Base-by-base conservation (phyloP, 2,329 filamentous ascomycete genomes). In the Colletotrichum endophyticum region DNA sequence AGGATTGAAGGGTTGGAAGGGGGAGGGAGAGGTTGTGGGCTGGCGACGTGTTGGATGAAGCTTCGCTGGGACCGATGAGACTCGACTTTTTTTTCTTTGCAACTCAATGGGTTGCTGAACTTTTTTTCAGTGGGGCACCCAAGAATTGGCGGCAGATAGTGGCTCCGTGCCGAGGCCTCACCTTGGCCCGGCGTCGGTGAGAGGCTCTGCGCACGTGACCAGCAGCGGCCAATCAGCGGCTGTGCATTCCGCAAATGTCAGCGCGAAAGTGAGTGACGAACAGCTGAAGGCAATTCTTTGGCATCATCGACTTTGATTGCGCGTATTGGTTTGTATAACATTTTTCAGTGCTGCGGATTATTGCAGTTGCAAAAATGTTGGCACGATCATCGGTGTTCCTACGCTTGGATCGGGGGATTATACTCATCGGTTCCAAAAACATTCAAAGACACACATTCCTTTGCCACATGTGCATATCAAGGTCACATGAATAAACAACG, bases 201-300 rank as follows among this genome's bases (percentile, higher is more conserved):
- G 5, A 8, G 2, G 0, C 4, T 3, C 0, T 0, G 4, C 4
- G 22, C 73, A 76, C 73, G 73, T 76, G 71, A 67, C 22, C 3
- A 0, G 0, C 0, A 0, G 5, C 6, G 6, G 12, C 74, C 70
- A 76, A 76, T 76, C 64, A 74, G 7, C 22, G 22, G 6, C 15
- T 25, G 9, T 34, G 19, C 22, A 53, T 76, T 69, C 28, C 22
- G 44, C 49, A 69, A 74, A 76, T 76, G 74, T 76, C 74, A 76
- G 74, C 74, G 27, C 32, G 25, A 39, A 13, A 49, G 36, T 39
- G 66, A 59, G 2, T 16, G 32, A 61, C 2, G 56, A 59, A 25
- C 16, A 59, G 25, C 1, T 59, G 56, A 59, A 28, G 22, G 13
- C 11, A 53, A 0, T 53, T 22, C n/a, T 13, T 53, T 22, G 11